phyloP scores from a whole-genome alignment of 257 asterid genomes.

The Nicotiana noctiflora region DNA sequence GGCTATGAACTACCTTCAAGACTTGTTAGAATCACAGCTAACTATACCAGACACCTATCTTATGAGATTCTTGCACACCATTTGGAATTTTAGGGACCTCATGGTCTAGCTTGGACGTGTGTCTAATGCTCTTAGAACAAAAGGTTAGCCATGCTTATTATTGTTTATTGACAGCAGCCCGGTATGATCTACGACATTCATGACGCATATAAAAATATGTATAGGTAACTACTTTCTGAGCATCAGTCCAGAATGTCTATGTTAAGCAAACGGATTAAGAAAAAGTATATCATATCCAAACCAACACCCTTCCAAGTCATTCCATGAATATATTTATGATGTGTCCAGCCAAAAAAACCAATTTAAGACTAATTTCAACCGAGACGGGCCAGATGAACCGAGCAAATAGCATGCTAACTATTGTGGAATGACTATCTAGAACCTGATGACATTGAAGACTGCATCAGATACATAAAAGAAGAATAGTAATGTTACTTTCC shows the following conservation, averaged over 20 bases:
- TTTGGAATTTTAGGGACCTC: background rate
- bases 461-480: background rate
- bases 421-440: background rate
- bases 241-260: background rate
- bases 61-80: background rate
- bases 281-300: background rate
- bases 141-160: background rate
- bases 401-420: background rate
- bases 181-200: background rate
- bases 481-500: conserved; percentile 29
- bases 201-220: no score
- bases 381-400: background rate
- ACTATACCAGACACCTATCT: background rate
- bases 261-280: background rate
- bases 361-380: background rate
- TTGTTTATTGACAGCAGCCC: background rate
- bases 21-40: background rate
- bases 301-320: no score
- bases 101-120: background rate
- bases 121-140: background rate
- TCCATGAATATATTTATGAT: no score
- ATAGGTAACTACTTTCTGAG: background rate
- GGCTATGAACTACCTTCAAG: background rate
- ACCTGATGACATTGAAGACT: background rate
- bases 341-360: no score